Conservation (phyloP, 306 rosid species). For the Castanea crenata region DNA sequence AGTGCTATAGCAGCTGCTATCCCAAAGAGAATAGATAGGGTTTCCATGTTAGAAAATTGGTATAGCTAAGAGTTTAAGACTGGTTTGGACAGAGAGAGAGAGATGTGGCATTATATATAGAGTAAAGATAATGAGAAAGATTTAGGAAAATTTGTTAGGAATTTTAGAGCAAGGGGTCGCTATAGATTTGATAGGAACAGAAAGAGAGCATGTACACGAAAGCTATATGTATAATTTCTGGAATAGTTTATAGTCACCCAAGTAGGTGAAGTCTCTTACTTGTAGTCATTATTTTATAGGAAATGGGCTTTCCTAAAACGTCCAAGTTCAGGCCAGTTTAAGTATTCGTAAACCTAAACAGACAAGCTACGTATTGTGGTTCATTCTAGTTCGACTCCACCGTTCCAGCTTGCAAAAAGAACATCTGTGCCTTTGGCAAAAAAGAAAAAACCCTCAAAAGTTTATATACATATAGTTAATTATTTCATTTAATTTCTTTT, state of each 20-base stretch:
- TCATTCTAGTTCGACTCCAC: not conserved
- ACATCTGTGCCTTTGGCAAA: no score
- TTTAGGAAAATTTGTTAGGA: slow-evolving; percentile 70
- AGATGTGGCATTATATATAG: slow-evolving; percentile 23
- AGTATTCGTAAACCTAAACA: not conserved
- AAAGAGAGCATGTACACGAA: not conserved
- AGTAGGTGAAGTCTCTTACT: not conserved
- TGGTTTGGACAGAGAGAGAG: slow-evolving; percentile 1
- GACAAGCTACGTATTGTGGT: not conserved
- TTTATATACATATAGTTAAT: no score
- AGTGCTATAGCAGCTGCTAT: slow-evolving; percentile 26
- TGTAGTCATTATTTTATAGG: not conserved
- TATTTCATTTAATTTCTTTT: no score
- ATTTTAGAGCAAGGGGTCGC: slow-evolving; percentile 26
- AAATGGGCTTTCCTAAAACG: not conserved
- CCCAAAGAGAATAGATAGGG: slow-evolving; percentile 35
- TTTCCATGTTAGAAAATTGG: slow-evolving; percentile 33
- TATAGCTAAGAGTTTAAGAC: not conserved
- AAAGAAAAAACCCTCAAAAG: no score
- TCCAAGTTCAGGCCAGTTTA: not conserved
- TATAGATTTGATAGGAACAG: slow-evolving; percentile 41
- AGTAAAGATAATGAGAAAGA: slow-evolving; percentile 9
- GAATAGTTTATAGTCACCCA: not conserved
- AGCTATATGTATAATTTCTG: not conserved
- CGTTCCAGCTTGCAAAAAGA: not conserved